These are phyloP conservation scores for Paraglomus brasilianum DNA, from an alignment of 192 early-diverging fungal species.

Conservation along the genomic window DNA sequence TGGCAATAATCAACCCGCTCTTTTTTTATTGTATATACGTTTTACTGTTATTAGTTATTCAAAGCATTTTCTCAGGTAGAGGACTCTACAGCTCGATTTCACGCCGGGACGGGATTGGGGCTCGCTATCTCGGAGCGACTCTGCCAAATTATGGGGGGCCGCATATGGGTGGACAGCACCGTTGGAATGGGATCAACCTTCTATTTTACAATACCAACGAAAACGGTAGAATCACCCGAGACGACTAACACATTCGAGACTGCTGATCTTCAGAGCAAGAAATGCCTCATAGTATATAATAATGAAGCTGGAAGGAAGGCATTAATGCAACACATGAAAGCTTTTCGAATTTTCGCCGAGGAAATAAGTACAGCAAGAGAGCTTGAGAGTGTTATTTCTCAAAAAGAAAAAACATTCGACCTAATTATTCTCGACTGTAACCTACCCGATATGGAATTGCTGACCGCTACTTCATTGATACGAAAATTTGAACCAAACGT, in stretches of 20 bases:
- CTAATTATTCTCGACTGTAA: no score
- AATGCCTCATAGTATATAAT: conserved; percentile 35
- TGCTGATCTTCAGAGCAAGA: conserved; percentile 33
- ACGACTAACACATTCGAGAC: conserved; percentile 38
- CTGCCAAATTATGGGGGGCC: conserved; percentile 64
- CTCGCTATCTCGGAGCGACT: conserved; percentile 65
- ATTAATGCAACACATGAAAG: conserved; percentile 29
- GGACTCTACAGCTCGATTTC: conserved; percentile 53
- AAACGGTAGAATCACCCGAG: conserved; percentile 30
- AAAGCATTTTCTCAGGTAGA: conserved; percentile 66
- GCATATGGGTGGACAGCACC: conserved; percentile 56
- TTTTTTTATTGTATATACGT: conserved; percentile 24
- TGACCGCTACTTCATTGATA: no score
- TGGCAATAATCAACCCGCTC: neutral
- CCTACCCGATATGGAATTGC: no score
- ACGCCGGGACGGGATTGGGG: conserved; percentile 64
- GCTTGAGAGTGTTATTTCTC: no score
- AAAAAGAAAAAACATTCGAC: no score
- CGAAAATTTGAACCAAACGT: no score
- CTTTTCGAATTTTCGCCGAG: no score
- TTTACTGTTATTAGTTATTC: conserved; percentile 48
- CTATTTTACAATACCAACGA: conserved; percentile 47
- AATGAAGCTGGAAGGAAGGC: conserved; percentile 33
- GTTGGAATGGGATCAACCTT: conserved; percentile 56
- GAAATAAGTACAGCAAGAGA: no score